phyloP scores from a whole-genome alignment of 768 basidiomycete species.

The Suillus subluteus region DNA sequence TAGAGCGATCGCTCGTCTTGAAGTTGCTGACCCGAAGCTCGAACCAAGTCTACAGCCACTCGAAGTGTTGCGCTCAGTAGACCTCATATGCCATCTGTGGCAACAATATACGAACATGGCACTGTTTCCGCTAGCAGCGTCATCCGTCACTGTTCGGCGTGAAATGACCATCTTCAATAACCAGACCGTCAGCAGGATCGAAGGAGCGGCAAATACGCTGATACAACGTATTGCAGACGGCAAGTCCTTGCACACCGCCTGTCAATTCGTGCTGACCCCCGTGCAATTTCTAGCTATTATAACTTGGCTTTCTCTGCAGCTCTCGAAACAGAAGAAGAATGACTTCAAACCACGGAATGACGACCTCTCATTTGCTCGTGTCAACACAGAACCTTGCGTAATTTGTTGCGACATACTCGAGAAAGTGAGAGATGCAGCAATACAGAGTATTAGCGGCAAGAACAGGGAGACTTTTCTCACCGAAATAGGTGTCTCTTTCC shows the following conservation, averaged over 20 bases:
- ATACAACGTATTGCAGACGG: constrained; percentile 84
- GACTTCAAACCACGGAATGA: constrained; percentile 98
- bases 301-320: constrained; percentile 71
- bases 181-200: constrained; percentile 82
- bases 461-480: constrained; percentile 92
- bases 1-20: constrained; percentile 73
- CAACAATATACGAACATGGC: constrained; percentile 95
- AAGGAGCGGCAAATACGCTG: constrained; percentile 78
- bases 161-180: constrained; percentile 95
- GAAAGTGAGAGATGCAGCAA: constrained; percentile 76
- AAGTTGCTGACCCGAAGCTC: constrained; percentile 70
- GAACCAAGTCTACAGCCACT: constrained; percentile 82
- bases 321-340: constrained; percentile 91
- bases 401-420: constrained; percentile 85
- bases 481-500: constrained; percentile 93
- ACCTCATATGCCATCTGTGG: constrained; percentile 95
- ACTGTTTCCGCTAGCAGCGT: constrained; percentile 82
- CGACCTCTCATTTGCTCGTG: constrained; percentile 90
- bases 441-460: constrained; percentile 83
- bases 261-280: constrained; percentile 5
- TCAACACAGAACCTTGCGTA: constrained; percentile 92
- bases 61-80: constrained; percentile 66
- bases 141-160: constrained; percentile 83
- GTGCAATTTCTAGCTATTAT: constrained; percentile 56
- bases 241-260: constrained; percentile 38